These are phyloP conservation scores for Leccinum aurantiacum DNA, from an alignment of 768 basidiomycete species.

Conservation along the genomic window DNA sequence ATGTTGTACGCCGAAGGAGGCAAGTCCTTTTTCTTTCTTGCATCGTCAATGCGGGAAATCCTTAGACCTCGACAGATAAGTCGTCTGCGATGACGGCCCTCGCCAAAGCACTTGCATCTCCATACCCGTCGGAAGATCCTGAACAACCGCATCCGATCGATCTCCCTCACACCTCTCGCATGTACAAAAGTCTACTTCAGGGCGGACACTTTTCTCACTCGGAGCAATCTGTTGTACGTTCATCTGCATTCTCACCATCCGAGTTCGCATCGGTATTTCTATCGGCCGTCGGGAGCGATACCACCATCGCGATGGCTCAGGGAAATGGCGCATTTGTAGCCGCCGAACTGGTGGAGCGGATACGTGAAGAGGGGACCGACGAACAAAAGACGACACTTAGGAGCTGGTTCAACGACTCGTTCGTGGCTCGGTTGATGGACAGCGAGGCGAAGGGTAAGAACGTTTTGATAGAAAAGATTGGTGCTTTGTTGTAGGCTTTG, in stretches of 20 bases:
- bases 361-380: constrained; percentile 41
- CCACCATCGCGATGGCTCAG: constrained; percentile 53
- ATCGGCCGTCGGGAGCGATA: constrained; percentile 47
- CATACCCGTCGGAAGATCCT: constrained; percentile 56
- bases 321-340: constrained; percentile 74
- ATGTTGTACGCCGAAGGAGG: constrained; percentile 87
- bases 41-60: not conserved
- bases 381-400: constrained; percentile 47
- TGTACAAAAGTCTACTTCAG: constrained; percentile 88
- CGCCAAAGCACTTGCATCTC: constrained; percentile 50
- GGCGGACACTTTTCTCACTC: constrained; percentile 83
- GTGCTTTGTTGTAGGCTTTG: constrained; percentile 29
- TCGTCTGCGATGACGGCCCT: constrained; percentile 58
- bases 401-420: constrained; percentile 56
- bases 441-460: constrained; percentile 69
- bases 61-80: constrained; percentile 57
- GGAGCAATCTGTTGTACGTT: constrained; percentile 51
- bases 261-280: constrained; percentile 52
- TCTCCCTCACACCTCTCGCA: constrained; percentile 73
- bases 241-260: constrained; percentile 53
- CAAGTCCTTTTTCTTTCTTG: constrained; percentile 28
- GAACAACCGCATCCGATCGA: constrained; percentile 65
- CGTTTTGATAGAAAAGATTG: constrained; percentile 62
- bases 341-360: constrained; percentile 66
- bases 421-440: constrained; percentile 46